Evolutionary conservation across 345 rosid species (phyloP).

Genomic region (Firmiana major): DNA sequence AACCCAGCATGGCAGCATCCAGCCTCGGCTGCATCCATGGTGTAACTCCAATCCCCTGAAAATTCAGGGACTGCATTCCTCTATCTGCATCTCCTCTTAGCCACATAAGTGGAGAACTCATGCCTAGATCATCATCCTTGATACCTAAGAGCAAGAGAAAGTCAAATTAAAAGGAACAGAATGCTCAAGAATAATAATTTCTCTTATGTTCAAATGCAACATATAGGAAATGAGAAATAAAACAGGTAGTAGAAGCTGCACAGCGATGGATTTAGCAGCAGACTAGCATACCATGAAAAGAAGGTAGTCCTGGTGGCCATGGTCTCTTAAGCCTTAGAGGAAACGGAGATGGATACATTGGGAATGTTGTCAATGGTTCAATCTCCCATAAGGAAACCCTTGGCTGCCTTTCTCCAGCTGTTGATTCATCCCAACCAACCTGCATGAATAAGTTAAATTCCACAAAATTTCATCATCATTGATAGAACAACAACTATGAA

Average conservation of each 20-base stretch:
- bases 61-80: slow-evolving; percentile 61
- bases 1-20: slow-evolving; percentile 73
- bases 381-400: slow-evolving; percentile 98
- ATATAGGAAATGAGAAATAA: background rate
- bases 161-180: background rate
- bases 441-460: slow-evolving; percentile 24
- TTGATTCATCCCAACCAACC: slow-evolving; percentile 99
- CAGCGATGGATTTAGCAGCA: too few species aligned
- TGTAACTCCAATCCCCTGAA: slow-evolving; percentile 71
- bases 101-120: slow-evolving; percentile 84
- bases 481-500: background rate
- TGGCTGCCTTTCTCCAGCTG: slow-evolving; percentile 98
- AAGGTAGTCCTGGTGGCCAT: slow-evolving; percentile 87
- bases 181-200: background rate
- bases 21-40: slow-evolving; percentile 94
- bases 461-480: background rate
- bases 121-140: slow-evolving; percentile 71
- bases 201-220: background rate
- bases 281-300: slow-evolving; percentile 57
- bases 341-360: slow-evolving; percentile 95
- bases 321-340: slow-evolving; percentile 94
- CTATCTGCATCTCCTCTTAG: slow-evolving; percentile 60
- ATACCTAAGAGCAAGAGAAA: slow-evolving; percentile 41
- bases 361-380: slow-evolving; percentile 95
- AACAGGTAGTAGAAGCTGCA: background rate